Conservation (phyloP, 441 rosid species). For the Omphalea diandra region DNA sequence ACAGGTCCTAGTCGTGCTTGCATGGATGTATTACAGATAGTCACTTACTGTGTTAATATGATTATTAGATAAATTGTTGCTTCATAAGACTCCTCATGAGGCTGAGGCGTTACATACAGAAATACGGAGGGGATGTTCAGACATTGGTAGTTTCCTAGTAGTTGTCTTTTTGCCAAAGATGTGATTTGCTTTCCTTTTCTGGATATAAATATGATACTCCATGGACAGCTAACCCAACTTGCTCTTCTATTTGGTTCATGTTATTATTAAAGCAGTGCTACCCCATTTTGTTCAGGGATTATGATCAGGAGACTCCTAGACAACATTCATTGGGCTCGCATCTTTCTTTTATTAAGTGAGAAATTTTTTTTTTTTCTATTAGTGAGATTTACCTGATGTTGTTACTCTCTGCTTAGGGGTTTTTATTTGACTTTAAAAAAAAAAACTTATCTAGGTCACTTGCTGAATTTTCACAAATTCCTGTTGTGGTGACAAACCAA, state of each 20-base stretch:
- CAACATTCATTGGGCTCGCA: conserved; percentile 78
- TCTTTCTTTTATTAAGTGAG: conserved; percentile 77
- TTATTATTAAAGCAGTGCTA: conserved; percentile 10
- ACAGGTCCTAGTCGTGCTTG: not conserved
- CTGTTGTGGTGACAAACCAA: conserved; percentile 87
- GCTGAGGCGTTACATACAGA: not conserved
- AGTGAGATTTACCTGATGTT: conserved; percentile 8
- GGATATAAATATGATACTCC: not conserved
- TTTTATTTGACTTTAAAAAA: not conserved
- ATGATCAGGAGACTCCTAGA: conserved; percentile 48
- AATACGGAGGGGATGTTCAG: not conserved
- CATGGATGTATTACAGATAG: not conserved
- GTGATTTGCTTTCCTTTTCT: not conserved
- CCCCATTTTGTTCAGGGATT: conserved; percentile 45
- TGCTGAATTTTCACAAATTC: conserved; percentile 82
- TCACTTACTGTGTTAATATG: not conserved
- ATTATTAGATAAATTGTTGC: not conserved
- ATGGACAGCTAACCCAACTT: not conserved
- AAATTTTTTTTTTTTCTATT: conserved; percentile 16
- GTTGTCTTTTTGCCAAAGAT: not conserved
- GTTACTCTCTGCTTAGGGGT: conserved; percentile 19
- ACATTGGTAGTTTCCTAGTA: not conserved
- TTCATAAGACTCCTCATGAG: not conserved
- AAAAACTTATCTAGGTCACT: conserved; percentile 54
- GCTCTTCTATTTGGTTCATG: conserved; percentile 3